Conservation (phyloP, 306 rosid species). For the Acmispon strigosus region DNA sequence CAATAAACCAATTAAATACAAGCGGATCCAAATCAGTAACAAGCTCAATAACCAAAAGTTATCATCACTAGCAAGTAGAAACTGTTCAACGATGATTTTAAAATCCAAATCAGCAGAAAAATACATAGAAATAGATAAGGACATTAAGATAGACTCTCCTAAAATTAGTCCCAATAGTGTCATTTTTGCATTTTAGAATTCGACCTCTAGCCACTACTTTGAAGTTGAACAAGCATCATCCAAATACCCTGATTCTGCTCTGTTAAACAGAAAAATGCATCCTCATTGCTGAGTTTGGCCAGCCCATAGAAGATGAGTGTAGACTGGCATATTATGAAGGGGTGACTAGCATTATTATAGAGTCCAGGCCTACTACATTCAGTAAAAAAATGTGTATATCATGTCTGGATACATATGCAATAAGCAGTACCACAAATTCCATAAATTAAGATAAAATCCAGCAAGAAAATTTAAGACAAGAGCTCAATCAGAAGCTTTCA, state of each 20-base stretch:
- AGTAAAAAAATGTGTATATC: no score
- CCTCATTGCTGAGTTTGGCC: conserved; percentile 66
- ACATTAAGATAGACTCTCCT: conserved; percentile 25
- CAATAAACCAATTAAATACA: no score
- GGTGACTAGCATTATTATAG: conserved; percentile 43
- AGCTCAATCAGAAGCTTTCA: conserved; percentile 47
- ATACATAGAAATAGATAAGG: conserved; percentile 7
- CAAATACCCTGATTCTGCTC: conserved; percentile 14
- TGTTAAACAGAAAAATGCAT: no score
- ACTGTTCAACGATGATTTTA: conserved; percentile 16
- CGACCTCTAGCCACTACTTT: conserved; percentile 26
- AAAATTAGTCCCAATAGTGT: conserved; percentile 18
- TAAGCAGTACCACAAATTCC: no score
- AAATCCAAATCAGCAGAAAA: conserved; percentile 13
- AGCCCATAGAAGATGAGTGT: conserved; percentile 50
- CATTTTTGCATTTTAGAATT: conserved; percentile 29
- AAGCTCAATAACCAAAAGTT: conserved; percentile 13
- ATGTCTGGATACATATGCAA: no score
- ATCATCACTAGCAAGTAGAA: conserved; percentile 28
- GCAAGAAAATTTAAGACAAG: conserved; percentile 32
- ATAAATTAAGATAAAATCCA: no score
- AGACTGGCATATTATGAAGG: conserved; percentile 40
- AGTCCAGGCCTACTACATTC: conserved; percentile 39
- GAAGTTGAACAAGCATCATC: conserved; percentile 20
- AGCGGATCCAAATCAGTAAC: neutral